Base-by-base conservation (phyloP, 441 rosid genomes). In the Euphorbia corollata region DNA sequence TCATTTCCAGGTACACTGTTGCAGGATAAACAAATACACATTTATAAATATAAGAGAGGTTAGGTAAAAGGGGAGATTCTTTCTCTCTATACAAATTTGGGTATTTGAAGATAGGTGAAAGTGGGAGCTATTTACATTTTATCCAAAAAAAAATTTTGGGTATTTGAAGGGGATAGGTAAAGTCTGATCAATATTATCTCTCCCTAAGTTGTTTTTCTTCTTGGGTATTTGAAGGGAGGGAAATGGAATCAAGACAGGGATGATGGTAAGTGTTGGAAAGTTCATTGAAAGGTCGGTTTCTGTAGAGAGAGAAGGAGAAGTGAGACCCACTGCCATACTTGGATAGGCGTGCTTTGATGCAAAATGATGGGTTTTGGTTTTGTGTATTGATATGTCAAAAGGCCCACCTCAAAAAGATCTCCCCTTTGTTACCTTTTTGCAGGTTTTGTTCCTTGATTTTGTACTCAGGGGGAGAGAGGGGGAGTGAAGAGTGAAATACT, bases 251-350 rank as follows among this genome's bases (percentile, higher is more conserved):
- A 47, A 6, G 36, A 36, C 19, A 38, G 13, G 22, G 50, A 39
- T 51, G 69, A 13, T 27, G 1, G 32, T 27, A 27, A 27, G 32
- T 62, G 68, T 71, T 64, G 64, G 81, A 64, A 73, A 77, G 76
- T 82, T 75, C 84, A 71, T 78, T 79, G 86, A 84, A 81, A 79
- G 75, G 92, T 85, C 82, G 62, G 73, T 75, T 79, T 84, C 85
- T 83, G 80, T 71, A 39, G 68, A 71, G 75, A 69, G 70, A 68
- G 32, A 27, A 27, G 32, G 32, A 27, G 32, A 27, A 27, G 32
- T 1, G 1, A 27, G 32, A 27, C 32, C 32, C 32, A 27, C 32
- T 27, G 32, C 32, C 32, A 39, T 39, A 39, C 8, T 73, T 80
- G 48, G 90, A 68, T 77, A 61, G 60, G 85, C 81, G 86, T 81